Conservation (phyloP, 495 filamentous ascomycete genomes). For the Tuber microsphaerosporum region DNA sequence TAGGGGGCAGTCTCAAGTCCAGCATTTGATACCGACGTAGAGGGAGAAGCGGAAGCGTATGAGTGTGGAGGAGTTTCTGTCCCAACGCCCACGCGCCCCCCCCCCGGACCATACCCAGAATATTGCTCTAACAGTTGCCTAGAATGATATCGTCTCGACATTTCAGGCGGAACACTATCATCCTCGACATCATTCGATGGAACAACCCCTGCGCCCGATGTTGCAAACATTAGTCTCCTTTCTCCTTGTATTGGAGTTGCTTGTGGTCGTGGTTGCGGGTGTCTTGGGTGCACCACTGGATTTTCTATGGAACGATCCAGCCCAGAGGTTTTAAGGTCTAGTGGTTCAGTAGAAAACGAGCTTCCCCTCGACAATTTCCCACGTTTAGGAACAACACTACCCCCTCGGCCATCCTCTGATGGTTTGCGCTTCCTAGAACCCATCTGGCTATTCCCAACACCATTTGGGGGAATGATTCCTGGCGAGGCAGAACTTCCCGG, state of each 20-base stretch:
- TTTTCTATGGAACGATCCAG: slow-evolving; percentile 20
- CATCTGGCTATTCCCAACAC: slow-evolving; percentile 8
- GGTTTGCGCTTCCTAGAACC: slow-evolving; percentile 35
- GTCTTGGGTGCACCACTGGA: slow-evolving; percentile 17
- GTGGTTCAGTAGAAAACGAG: slow-evolving; percentile 33
- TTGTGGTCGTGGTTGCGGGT: slow-evolving; percentile 20
- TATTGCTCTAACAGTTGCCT: slow-evolving; percentile 23
- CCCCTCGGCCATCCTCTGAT: slow-evolving; percentile 28
- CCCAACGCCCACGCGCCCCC: slow-evolving; percentile 14
- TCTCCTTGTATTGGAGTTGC: slow-evolving; percentile 19
- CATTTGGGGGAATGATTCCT: slow-evolving; percentile 17
- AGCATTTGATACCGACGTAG: slow-evolving; percentile 30
- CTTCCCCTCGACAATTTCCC: slow-evolving; percentile 34
- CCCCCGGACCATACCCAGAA: slow-evolving; percentile 15
- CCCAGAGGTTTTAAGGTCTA: slow-evolving; percentile 13
- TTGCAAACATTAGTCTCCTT: slow-evolving; percentile 27
- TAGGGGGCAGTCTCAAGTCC: slow-evolving; percentile 18
- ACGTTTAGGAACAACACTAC: slow-evolving; percentile 24
- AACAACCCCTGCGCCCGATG: slow-evolving; percentile 2
- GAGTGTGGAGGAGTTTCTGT: slow-evolving; percentile 28
- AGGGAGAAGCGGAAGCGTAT: slow-evolving; percentile 28
- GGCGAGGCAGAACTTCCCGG: slow-evolving; percentile 31
- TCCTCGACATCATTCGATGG: slow-evolving; percentile 14
- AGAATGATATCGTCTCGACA: slow-evolving; percentile 20
- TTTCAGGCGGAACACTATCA: slow-evolving; percentile 14